Percentiles rank a stretch among this genome's conserved stretches.
Conservation (phyloP, 768 basidiomycete species). For the Lactarius hengduanensis region DNA sequence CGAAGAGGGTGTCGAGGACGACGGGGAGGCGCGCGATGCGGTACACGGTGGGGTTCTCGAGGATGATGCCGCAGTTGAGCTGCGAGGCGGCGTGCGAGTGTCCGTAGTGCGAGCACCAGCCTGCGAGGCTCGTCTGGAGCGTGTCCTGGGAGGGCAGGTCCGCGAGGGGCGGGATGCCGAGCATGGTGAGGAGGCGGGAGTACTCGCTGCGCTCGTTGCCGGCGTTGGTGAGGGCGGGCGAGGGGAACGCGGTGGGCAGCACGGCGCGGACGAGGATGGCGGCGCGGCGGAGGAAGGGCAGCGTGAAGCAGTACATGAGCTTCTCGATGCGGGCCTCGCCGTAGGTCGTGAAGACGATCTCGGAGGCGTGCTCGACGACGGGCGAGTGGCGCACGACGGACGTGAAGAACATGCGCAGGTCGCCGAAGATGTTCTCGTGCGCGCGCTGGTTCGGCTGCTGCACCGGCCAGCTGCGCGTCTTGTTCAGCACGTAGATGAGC, state of each 20-base stretch:
- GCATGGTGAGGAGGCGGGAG: constrained; percentile 64
- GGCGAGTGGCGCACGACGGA: constrained; percentile 88
- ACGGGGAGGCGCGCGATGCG: constrained; percentile 78
- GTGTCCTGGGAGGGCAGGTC: constrained; percentile 82
- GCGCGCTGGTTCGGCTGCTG: constrained; percentile 49
- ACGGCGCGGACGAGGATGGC: constrained; percentile 82
- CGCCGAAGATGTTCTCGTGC: constrained; percentile 76
- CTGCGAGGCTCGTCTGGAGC: constrained; percentile 81
- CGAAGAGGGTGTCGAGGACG: constrained; percentile 80
- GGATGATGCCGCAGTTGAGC: constrained; percentile 69
- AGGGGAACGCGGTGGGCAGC: constrained; percentile 58
- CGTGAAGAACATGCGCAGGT: constrained; percentile 87
- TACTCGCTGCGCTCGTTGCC: constrained; percentile 65
- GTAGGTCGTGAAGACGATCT: constrained; percentile 72
- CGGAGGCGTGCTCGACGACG: constrained; percentile 81
- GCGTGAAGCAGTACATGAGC: constrained; percentile 80
- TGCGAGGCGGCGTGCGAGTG: constrained; percentile 77
- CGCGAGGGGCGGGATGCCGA: constrained; percentile 78
- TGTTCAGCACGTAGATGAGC: constrained; percentile 77
- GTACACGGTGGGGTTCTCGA: constrained; percentile 85
- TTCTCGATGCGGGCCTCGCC: constrained; percentile 85
- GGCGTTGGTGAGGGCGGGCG: constrained; percentile 42
- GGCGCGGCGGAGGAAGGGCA: constrained; percentile 88
- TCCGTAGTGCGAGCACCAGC: constrained; percentile 90
- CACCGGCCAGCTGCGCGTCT: constrained; percentile 50